phyloP scores from a whole-genome alignment of 2,329 filamentous ascomycete species.

The Pleoardoris graminearum region DNA sequence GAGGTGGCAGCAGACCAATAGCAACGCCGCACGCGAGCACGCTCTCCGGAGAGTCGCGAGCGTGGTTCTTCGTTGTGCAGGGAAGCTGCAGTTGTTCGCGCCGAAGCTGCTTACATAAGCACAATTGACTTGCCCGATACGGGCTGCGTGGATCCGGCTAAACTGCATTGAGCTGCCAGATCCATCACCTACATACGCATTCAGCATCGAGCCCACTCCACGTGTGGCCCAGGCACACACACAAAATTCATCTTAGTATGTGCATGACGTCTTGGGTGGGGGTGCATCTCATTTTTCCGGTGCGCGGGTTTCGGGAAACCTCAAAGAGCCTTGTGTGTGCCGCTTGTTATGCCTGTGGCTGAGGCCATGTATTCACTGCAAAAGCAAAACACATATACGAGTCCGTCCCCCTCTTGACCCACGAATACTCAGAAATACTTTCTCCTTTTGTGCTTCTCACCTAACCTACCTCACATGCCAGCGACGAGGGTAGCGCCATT shows the following conservation, averaged over 20 bases:
- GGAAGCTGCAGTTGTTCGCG: too few species aligned
- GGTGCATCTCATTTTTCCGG: neutral
- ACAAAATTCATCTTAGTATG: neutral
- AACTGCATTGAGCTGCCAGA: too few species aligned
- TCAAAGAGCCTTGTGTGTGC: neutral
- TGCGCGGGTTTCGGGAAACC: neutral
- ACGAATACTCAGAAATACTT: too few species aligned
- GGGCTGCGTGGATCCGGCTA: too few species aligned
- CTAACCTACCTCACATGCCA: neutral
- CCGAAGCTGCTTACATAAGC: neutral
- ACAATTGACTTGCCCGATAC: too few species aligned
- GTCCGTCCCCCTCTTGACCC: too few species aligned
- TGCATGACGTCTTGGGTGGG: neutral
- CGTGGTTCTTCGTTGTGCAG: neutral
- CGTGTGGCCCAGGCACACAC: neutral
- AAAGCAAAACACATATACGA: neutral
- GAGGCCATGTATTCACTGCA: slow-evolving; percentile 1
- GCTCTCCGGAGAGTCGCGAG: slow-evolving; percentile 6
- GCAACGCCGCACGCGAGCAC: slow-evolving; percentile 13
- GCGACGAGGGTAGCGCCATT: too few species aligned
- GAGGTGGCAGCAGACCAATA: slow-evolving; percentile 24
- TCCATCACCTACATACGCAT: too few species aligned
- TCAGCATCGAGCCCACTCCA: neutral
- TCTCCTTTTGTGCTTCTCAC: neutral
- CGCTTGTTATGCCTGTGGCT: neutral